Percentiles rank a stretch among this genome's conserved stretches.
Evolutionary conservation across 2,329 filamentous ascomycete species (phyloP).

Genomic region (Dothiorella sarmentorum): DNA sequence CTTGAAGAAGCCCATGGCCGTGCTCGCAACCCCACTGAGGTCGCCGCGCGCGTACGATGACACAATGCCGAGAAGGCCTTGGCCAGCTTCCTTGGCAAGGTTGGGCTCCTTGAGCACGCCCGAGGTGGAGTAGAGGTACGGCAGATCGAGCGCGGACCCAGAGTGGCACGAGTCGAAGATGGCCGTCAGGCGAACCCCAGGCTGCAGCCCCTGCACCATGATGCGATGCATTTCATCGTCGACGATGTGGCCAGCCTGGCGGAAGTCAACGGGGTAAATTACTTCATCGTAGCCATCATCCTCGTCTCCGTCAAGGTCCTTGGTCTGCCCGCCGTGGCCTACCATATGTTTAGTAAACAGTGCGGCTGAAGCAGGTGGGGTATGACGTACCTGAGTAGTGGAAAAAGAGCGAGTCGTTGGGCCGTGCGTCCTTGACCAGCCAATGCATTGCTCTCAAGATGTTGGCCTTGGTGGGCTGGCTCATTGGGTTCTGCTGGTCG

Average conservation of each 20-base stretch:
- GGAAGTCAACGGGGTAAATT: slow-evolving; percentile 79
- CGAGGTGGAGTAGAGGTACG: slow-evolving; percentile 77
- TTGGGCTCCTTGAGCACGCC: slow-evolving; percentile 79
- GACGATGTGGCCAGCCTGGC: slow-evolving; percentile 74
- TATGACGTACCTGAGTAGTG: slow-evolving; percentile 77
- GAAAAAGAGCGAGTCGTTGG: slow-evolving; percentile 95
- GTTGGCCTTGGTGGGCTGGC: slow-evolving; percentile 92
- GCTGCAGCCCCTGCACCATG: slow-evolving; percentile 71
- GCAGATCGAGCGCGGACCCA: slow-evolving; percentile 71
- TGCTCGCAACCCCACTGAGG: slow-evolving; percentile 73
- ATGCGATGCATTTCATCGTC: slow-evolving; percentile 80
- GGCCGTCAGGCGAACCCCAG: slow-evolving; percentile 79
- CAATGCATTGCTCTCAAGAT: slow-evolving; percentile 96
- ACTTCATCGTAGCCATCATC: slow-evolving; percentile 80
- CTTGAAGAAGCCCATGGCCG: slow-evolving; percentile 82
- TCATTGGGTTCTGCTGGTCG: slow-evolving; percentile 96
- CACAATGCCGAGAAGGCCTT: slow-evolving; percentile 68
- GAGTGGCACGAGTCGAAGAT: slow-evolving; percentile 83
- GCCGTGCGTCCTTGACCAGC: slow-evolving; percentile 87
- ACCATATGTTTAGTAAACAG: background rate
- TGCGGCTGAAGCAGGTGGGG: background rate
- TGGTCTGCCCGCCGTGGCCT: slow-evolving; percentile 79
- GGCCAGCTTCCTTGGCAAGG: slow-evolving; percentile 73
- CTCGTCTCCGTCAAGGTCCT: slow-evolving; percentile 75
- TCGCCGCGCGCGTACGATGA: slow-evolving; percentile 80